A percentile compares a stretch with the other conserved stretches of the same genome.
These are phyloP conservation scores for Puccinia hordei DNA, from an alignment of 1,284 basidiomycete genomes.

Conservation along the genomic window DNA sequence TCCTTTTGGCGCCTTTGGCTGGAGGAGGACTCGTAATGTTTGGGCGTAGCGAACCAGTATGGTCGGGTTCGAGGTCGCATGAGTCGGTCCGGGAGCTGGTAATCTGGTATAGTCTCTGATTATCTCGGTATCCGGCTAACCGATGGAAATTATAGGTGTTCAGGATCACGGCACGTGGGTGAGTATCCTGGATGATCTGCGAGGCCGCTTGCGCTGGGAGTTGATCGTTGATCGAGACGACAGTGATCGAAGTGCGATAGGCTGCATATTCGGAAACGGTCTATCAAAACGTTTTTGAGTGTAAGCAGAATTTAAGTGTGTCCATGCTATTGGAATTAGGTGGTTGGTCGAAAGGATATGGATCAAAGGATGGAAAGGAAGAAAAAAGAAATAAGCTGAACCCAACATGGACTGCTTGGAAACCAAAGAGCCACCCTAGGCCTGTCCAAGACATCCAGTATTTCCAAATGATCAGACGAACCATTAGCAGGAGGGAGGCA, in stretches of 20 bases:
- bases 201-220: constrained; percentile 26
- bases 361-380: background rate
- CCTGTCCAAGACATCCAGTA: constrained; percentile 6
- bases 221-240: constrained; percentile 43
- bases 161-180: constrained; percentile 34
- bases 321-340: background rate
- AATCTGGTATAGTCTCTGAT: constrained; percentile 14
- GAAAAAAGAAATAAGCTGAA: constrained; percentile 27
- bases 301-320: background rate
- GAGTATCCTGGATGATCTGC: constrained; percentile 25
- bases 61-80: background rate
- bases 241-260: constrained; percentile 39
- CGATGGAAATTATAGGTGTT: constrained; percentile 33
- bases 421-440: constrained; percentile 39
- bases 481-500: background rate
- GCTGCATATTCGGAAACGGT: constrained; percentile 45
- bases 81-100: background rate
- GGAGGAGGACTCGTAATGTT: background rate
- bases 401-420: constrained; percentile 38
- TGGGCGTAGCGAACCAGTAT: background rate
- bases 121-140: background rate
- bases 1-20: background rate
- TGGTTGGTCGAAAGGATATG: background rate
- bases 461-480: background rate
- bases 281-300: background rate